These are phyloP conservation scores for Paecilomyces sp. DNA, from an alignment of 2,329 filamentous ascomycete genomes.

Conservation along the genomic window DNA sequence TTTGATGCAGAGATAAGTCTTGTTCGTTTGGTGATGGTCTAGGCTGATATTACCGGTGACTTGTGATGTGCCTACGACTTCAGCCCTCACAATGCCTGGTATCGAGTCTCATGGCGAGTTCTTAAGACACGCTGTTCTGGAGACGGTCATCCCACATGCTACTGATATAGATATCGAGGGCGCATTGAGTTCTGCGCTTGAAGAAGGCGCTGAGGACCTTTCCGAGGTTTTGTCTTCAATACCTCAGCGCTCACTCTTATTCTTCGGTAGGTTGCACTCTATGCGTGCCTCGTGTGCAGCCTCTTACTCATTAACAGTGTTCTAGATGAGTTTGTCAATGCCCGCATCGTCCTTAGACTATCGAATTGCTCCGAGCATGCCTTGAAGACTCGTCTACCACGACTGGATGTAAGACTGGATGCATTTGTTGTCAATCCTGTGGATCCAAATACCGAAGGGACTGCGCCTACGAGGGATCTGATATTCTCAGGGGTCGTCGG, in stretches of 20 bases:
- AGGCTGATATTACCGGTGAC: slow-evolving; percentile 3
- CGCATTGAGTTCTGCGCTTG: slow-evolving; percentile 38
- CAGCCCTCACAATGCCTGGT: slow-evolving; percentile 23
- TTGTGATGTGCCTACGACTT: slow-evolving; percentile 15
- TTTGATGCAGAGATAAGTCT: neutral
- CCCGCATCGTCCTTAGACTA: slow-evolving; percentile 46
- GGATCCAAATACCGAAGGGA: slow-evolving; percentile 35
- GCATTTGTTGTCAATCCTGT: slow-evolving; percentile 37
- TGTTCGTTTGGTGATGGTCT: slow-evolving; percentile 3
- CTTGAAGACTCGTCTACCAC: slow-evolving; percentile 42
- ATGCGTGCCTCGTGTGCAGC: slow-evolving; percentile 11
- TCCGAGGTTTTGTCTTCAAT: slow-evolving; percentile 42
- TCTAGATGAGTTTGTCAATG: slow-evolving; percentile 49
- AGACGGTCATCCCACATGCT: slow-evolving; percentile 38
- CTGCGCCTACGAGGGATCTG: slow-evolving; percentile 30
- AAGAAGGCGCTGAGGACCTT: slow-evolving; percentile 35
- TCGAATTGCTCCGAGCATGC: slow-evolving; percentile 42
- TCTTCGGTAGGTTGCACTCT: slow-evolving; percentile 39
- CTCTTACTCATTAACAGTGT: slow-evolving; percentile 43
- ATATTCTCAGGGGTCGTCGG: slow-evolving; percentile 34
- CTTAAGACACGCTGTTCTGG: slow-evolving; percentile 34
- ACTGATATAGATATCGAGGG: slow-evolving; percentile 31
- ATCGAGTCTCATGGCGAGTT: slow-evolving; percentile 33
- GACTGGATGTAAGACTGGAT: slow-evolving; percentile 46
- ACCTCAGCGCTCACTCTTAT: slow-evolving; percentile 44